Conservation (phyloP, 2,329 filamentous ascomycete species). For the Pestalotiopsis sp. region DNA sequence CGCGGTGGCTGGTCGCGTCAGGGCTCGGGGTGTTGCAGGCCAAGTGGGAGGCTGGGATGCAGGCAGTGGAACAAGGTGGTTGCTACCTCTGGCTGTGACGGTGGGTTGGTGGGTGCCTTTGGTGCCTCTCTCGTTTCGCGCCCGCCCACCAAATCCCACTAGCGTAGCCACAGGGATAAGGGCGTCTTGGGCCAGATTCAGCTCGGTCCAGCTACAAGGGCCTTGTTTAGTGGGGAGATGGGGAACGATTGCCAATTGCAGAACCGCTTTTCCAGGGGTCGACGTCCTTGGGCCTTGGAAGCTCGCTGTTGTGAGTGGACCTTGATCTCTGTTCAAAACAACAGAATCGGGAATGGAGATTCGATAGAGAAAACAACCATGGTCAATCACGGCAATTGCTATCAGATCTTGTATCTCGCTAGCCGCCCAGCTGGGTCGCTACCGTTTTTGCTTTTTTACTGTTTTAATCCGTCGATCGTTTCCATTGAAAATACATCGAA, state of each 20-base stretch:
- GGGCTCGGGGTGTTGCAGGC: not conserved
- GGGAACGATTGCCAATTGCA: constrained; percentile 23
- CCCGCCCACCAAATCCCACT: not conserved
- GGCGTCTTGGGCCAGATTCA: not conserved
- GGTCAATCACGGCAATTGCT: constrained; percentile 7
- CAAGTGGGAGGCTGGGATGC: constrained; percentile 14
- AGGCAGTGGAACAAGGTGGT: constrained; percentile 8
- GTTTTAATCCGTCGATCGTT: not conserved
- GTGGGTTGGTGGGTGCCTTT: not conserved
- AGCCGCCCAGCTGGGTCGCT: not conserved
- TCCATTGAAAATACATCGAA: not conserved
- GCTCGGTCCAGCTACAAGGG: constrained; percentile 19
- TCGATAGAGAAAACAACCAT: not conserved
- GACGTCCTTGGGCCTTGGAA: constrained; percentile 8
- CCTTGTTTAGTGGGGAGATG: constrained; percentile 29
- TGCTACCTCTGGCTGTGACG: not conserved
- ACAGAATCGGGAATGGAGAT: not conserved
- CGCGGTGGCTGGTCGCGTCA: constrained; percentile 9
- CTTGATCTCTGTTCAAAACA: constrained; percentile 7
- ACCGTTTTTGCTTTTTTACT: not conserved
- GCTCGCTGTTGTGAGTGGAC: not conserved
- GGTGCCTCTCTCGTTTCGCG: not conserved
- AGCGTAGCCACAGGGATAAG: not conserved
- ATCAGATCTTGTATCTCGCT: not conserved
- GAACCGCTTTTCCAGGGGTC: constrained; percentile 5